phyloP scores from a whole-genome alignment of 1,284 basidiomycete species.

The Ustilago hordei region DNA sequence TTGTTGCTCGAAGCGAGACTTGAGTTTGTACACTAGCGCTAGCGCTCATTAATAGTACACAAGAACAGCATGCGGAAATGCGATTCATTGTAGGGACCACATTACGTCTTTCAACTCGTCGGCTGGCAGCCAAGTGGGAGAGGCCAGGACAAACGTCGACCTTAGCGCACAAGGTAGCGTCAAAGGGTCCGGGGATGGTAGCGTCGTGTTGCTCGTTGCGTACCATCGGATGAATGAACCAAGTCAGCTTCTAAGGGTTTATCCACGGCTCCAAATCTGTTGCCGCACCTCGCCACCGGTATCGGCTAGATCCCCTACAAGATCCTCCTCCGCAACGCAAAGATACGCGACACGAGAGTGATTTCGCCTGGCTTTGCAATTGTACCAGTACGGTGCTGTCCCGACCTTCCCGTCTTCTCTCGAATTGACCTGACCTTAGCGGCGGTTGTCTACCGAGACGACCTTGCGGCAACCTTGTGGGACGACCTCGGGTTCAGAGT shows the following conservation, averaged over 20 bases:
- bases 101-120: background rate
- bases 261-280: background rate
- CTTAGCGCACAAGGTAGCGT: background rate
- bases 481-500: background rate
- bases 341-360: background rate
- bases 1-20: background rate
- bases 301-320: background rate
- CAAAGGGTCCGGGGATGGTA: background rate
- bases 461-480: background rate
- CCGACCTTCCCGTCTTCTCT: background rate
- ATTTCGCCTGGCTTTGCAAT: background rate
- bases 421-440: background rate
- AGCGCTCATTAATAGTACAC: background rate
- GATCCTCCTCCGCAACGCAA: background rate
- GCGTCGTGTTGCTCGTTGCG: background rate
- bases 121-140: background rate
- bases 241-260: background rate
- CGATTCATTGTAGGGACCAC: background rate
- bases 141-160: background rate
- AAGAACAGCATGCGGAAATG: background rate
- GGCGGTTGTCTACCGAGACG: background rate
- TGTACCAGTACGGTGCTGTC: background rate
- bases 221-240: background rate
- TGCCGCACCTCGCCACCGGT: slow-evolving; percentile 1
- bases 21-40: slow-evolving; percentile 2